These are phyloP conservation scores for Suhomyces prunicola DNA, from an alignment of 805 yeast genomes.

Conservation along the genomic window DNA sequence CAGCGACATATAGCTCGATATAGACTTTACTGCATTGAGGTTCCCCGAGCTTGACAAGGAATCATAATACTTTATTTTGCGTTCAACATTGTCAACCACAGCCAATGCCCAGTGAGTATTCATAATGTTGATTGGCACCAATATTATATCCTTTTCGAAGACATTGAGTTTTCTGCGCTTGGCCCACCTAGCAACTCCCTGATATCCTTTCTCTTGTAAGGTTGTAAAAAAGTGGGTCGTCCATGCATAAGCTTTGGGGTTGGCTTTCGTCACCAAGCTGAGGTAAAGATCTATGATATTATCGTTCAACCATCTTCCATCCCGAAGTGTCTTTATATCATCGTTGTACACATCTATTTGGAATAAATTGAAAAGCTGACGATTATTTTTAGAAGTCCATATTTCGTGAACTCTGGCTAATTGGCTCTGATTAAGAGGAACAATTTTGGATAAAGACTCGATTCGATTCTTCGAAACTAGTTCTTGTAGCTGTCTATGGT, in stretches of 20 bases:
- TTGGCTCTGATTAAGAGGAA: constrained; percentile 29
- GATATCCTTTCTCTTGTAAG: constrained; percentile 67
- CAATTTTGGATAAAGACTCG: constrained; percentile 4
- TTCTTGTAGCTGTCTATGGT: constrained; percentile 3
- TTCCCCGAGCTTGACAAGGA: constrained; percentile 58
- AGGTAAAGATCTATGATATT: constrained; percentile 83
- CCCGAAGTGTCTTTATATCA: constrained; percentile 70
- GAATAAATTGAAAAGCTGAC: constrained; percentile 30
- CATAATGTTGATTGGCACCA: constrained; percentile 82
- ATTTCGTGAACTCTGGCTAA: constrained; percentile 27
- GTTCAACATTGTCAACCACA: constrained; percentile 60
- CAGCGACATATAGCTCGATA: constrained; percentile 60
- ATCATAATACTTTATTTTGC: constrained; percentile 69
- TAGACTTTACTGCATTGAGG: constrained; percentile 36
- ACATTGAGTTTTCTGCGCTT: constrained; percentile 69
- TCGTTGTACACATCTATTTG: constrained; percentile 58
- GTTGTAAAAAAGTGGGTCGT: constrained; percentile 87
- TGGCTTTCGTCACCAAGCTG: constrained; percentile 46
- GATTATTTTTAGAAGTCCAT: constrained; percentile 26
- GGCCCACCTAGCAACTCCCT: constrained; percentile 82
- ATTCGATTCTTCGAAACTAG: constrained; percentile 3
- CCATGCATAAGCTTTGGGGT: constrained; percentile 57
- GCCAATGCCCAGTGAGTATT: constrained; percentile 92
- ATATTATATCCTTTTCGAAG: constrained; percentile 57
- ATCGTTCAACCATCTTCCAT: constrained; percentile 85